These are phyloP conservation scores for Fusarium mundagurra DNA, from an alignment of 2,329 filamentous ascomycete genomes.

Conservation along the genomic window DNA sequence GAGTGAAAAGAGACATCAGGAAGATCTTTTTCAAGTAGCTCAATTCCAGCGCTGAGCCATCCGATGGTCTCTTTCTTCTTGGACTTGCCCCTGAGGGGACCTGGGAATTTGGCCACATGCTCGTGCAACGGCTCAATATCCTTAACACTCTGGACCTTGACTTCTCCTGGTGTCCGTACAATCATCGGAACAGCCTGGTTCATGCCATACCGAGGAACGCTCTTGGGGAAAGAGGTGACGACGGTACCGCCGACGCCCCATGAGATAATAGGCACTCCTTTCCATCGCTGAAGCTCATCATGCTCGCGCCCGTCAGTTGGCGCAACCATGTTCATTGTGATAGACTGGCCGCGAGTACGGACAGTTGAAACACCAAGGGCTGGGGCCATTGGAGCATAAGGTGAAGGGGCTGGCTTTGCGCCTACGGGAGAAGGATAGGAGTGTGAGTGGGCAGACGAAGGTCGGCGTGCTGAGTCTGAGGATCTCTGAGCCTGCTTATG, in stretches of 20 bases:
- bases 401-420: constrained; percentile 39
- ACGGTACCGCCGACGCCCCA: constrained; percentile 90
- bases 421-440: constrained; percentile 52
- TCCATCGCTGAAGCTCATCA: constrained; percentile 90
- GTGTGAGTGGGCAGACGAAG: constrained; percentile 62
- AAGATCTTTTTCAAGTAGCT: constrained; percentile 71
- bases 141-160: constrained; percentile 80
- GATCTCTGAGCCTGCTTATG: constrained; percentile 47
- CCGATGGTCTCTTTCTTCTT: constrained; percentile 93
- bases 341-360: constrained; percentile 62
- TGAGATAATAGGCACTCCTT: constrained; percentile 83
- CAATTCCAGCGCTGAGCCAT: constrained; percentile 84
- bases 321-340: constrained; percentile 66
- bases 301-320: constrained; percentile 73
- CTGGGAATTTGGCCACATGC: constrained; percentile 83
- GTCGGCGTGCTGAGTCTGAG: constrained; percentile 60
- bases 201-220: constrained; percentile 85
- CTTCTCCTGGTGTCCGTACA: constrained; percentile 82
- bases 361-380: constrained; percentile 32
- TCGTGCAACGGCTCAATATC: constrained; percentile 78
- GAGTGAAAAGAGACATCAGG: constrained; percentile 61
- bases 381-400: constrained; percentile 36
- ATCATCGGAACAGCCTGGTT: constrained; percentile 79
- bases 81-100: constrained; percentile 85
- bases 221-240: constrained; percentile 87